phyloP scores from a whole-genome alignment of 1,284 basidiomycete species.

The Erythrobasidium hasegawianum region DNA sequence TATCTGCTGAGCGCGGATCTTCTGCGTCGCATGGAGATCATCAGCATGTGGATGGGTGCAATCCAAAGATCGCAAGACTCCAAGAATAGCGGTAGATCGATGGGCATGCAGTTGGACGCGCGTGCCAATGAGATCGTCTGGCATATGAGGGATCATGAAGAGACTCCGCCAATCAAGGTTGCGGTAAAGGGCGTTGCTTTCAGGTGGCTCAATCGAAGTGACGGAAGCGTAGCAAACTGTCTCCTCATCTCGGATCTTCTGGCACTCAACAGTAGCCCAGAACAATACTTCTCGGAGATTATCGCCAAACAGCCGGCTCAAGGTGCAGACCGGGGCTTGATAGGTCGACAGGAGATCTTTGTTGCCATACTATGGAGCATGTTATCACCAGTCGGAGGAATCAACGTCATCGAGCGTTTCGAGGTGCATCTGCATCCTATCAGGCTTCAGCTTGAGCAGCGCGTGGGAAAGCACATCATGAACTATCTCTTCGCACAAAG shows the following conservation, averaged over 20 bases:
- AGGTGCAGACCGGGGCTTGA: slow-evolving; percentile 24
- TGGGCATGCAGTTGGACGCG: slow-evolving; percentile 74
- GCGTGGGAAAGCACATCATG: slow-evolving; percentile 75
- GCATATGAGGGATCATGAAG: slow-evolving; percentile 79
- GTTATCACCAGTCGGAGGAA: slow-evolving; percentile 87
- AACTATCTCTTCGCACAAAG: slow-evolving; percentile 68
- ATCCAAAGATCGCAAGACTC: slow-evolving; percentile 73
- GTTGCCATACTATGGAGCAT: slow-evolving; percentile 65
- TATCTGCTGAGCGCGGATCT: slow-evolving; percentile 69
- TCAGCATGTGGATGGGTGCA: slow-evolving; percentile 83
- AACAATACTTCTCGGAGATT: slow-evolving; percentile 85
- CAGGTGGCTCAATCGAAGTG: slow-evolving; percentile 80
- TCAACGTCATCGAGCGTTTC: slow-evolving; percentile 82
- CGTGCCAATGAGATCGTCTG: slow-evolving; percentile 85
- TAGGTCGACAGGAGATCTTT: slow-evolving; percentile 42
- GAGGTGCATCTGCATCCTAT: slow-evolving; percentile 80
- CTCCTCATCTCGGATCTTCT: slow-evolving; percentile 69
- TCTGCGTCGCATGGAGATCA: slow-evolving; percentile 69
- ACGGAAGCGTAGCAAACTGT: slow-evolving; percentile 79
- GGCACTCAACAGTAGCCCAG: slow-evolving; percentile 80
- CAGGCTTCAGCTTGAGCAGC: slow-evolving; percentile 78
- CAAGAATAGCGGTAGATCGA: slow-evolving; percentile 45
- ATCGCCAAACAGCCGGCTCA: slow-evolving; percentile 58
- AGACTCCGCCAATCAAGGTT: slow-evolving; percentile 77
- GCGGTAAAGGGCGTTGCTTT: slow-evolving; percentile 75